These are phyloP conservation scores for Acanthamoeba culbertsoni DNA, from an alignment of 208 protist species.

Conservation along the genomic window DNA sequence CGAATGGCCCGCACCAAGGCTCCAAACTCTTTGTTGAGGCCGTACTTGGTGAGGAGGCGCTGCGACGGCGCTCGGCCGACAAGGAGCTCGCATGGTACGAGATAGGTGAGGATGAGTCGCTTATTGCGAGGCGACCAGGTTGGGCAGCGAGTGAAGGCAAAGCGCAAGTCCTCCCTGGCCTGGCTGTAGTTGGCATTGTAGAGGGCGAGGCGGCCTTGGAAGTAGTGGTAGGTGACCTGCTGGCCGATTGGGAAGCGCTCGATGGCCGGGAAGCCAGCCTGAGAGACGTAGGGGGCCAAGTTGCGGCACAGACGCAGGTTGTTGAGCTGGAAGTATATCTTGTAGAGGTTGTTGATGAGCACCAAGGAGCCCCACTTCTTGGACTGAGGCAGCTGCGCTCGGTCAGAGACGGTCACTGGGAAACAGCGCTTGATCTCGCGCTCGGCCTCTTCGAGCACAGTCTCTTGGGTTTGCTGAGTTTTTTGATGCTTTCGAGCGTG, in stretches of 20 bases:
- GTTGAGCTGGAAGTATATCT: conserved; percentile 61
- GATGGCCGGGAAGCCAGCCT: conserved; percentile 16
- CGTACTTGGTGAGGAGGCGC: conserved; percentile 59
- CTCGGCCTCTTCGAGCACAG: neutral
- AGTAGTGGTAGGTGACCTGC: conserved; percentile 58
- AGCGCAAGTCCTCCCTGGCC: conserved; percentile 50
- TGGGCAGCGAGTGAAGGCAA: conserved; percentile 29
- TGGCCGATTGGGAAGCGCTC: conserved; percentile 36
- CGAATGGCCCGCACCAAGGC: conserved; percentile 48
- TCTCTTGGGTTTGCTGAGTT: neutral
- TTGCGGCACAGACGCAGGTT: conserved; percentile 60
- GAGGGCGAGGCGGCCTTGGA: conserved; percentile 28
- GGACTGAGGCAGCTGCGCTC: neutral
- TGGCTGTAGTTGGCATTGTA: conserved; percentile 34
- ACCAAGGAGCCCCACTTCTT: conserved; percentile 16
- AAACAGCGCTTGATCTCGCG: conserved; percentile 23
- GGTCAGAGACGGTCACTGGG: neutral
- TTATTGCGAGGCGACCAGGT: conserved; percentile 20
- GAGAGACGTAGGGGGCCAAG: conserved; percentile 21
- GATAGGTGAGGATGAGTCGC: conserved; percentile 63
- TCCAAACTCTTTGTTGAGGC: conserved; percentile 19
- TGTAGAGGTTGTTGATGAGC: conserved; percentile 63
- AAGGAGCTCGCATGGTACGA: conserved; percentile 56
- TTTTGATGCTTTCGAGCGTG: neutral
- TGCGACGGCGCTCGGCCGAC: neutral